Base-by-base conservation (phyloP, 1,284 basidiomycete genomes). In the Porodaedalea pini region DNA sequence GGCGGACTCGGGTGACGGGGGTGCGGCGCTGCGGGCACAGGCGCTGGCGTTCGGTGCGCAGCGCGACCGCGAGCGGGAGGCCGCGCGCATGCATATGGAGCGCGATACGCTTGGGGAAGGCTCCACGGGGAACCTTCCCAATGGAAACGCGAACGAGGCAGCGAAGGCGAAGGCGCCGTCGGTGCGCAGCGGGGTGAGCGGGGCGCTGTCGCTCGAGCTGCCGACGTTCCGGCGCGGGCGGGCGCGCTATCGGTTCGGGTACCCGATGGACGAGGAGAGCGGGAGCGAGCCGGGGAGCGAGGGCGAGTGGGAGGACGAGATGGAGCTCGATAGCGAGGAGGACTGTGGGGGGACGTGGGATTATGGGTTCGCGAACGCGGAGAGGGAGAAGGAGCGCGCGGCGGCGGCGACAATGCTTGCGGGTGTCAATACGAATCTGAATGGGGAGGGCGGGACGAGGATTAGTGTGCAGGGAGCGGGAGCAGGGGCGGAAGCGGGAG, bases 351-450 rank as follows among this genome's bases (percentile, higher is more conserved):
- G 54, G 17, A 56, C 54, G 17, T 60, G 58, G 58, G 58, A 60
- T 34, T 60, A 60, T 41, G 58, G 58, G 13, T 60, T 60, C n/a
- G 47, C 58, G 17, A 60, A 56, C 25, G 21, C 32, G 27, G 58
- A 52, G 27, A 39, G 58, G 31, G 54, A 59, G 21, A 56, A 44
- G 49, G 54, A 59, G 23, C 34, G 49, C 15, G 58, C 43, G 19
- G 50, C 34, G 32, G 49, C 39, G 36, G 51, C 53, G 17, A 53
- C 51, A 21, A 19, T 51, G 37, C 34, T 54, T 10, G 57, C 57
- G 11, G 49, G 25, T 13, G 25, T 13, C 4, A n/a, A 25, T 29
- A 23, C 17, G 7, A 47, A 27, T 47, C 49, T 23, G 17, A 47
- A 39, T 11, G 32, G 41, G 13, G n/a, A 49, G 25, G 41, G 40